Evolutionary conservation across 768 basidiomycete species (phyloP), one percentile per base, ranked within the genome.

Genomic region (Guyanaporus albipodus): DNA sequence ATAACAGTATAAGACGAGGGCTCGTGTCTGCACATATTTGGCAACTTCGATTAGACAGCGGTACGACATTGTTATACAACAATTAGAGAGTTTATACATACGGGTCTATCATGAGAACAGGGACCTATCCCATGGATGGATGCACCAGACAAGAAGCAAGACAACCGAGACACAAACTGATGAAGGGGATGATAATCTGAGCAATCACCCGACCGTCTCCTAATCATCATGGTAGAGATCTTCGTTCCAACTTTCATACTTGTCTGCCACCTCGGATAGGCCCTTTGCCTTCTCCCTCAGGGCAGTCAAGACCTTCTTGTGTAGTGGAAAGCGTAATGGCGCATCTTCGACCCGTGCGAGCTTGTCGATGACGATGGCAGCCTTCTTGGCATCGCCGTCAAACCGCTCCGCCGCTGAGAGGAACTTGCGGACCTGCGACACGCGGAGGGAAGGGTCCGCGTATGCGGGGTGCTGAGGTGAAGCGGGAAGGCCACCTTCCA

Each of bases 381-480:
- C 56, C 28, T 58, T 61, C 9, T 22, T 29, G 3, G 41, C 43
- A 8, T 60, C 48, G 1, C 59, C 59, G 15, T 58, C 48, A 1
- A 34, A 54, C 18, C 11, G 0, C 18, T 49, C 37, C 3, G 39
- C 0, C 4, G 42, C 6, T 7, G 7, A 6, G 2, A 42, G 5
- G 6, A 8, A 1, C 22, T 38, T 18, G 19, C 59, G 59, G 12
- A 17, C 7, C 31, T 53, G 39, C 12, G 50, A 45, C 10, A 17
- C 24, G 5, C 4, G 35, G 18, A 45, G 32, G 8, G 33, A 17
- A 7, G 52, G 58, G 21, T 57, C 21, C 0, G 45, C 29, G 27
- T 63, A 62, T 28, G 58, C 60, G 12, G 55, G 45, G 17, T 65
- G 61, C 24, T 39, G 51, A 9, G 41, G 52, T 6, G 27, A 39